Conservation (phyloP, 2,329 filamentous ascomycete species). For the Colletotrichum australisinense region DNA sequence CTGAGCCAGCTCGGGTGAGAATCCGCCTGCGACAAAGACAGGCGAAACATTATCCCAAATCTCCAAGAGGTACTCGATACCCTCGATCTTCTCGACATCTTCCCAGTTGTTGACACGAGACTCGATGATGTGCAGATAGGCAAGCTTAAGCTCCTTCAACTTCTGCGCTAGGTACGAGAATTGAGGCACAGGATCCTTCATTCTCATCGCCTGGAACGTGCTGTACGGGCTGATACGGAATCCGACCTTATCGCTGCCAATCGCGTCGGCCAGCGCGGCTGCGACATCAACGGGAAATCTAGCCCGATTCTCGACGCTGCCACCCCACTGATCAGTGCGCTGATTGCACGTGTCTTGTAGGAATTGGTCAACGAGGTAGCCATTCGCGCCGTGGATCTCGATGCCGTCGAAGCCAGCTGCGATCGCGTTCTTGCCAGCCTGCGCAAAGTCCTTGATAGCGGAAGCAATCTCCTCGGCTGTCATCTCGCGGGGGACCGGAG, state of each 20-base stretch:
- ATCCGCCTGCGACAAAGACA: slow-evolving; percentile 50
- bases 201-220: slow-evolving; percentile 71
- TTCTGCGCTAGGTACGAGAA: slow-evolving; percentile 68
- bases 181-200: slow-evolving; percentile 71
- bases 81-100: slow-evolving; percentile 50
- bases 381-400: slow-evolving; percentile 69
- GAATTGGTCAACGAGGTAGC: slow-evolving; percentile 73
- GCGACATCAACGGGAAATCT: slow-evolving; percentile 64
- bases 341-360: slow-evolving; percentile 61
- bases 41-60: slow-evolving; percentile 44
- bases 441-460: slow-evolving; percentile 67
- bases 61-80: slow-evolving; percentile 47
- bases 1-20: slow-evolving; percentile 39
- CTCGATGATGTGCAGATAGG: slow-evolving; percentile 73
- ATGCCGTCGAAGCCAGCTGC: slow-evolving; percentile 77
- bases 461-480: slow-evolving; percentile 72
- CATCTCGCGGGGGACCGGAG: slow-evolving; percentile 69
- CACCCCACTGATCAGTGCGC: slow-evolving; percentile 64
- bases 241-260: slow-evolving; percentile 63
- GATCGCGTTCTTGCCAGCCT: slow-evolving; percentile 65
- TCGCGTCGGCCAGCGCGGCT: slow-evolving; percentile 48
- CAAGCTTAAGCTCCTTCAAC: slow-evolving; percentile 63
- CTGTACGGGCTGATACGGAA: slow-evolving; percentile 72
- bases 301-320: slow-evolving; percentile 62
- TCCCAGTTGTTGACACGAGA: slow-evolving; percentile 59